Conservation (phyloP, 1,284 basidiomycete genomes). For the Ganoderma lingzhi region DNA sequence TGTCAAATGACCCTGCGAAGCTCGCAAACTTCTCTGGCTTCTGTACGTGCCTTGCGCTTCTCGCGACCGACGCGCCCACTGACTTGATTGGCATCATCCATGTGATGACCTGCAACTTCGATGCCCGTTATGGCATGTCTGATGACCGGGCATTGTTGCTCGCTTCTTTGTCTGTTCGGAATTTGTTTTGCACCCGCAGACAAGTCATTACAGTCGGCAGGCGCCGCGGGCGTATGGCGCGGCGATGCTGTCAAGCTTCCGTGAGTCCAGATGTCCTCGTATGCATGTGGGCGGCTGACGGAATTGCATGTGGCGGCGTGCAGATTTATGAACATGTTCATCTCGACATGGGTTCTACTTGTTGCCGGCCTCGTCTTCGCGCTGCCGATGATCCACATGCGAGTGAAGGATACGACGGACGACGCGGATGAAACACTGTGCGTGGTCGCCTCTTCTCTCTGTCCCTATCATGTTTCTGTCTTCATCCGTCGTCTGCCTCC, state of each 20-base stretch:
- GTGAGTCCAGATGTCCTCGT: conserved; percentile 36
- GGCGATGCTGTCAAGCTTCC: conserved; percentile 50
- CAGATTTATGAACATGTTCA: conserved; percentile 53
- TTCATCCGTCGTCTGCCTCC: background rate
- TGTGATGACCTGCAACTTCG: conserved; percentile 15
- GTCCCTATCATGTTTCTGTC: background rate
- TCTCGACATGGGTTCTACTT: conserved; percentile 53
- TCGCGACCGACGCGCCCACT: conserved; percentile 3
- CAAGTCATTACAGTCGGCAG: conserved; percentile 54
- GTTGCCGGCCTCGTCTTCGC: conserved; percentile 51
- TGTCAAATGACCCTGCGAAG: conserved; percentile 55
- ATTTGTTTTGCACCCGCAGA: conserved; percentile 38
- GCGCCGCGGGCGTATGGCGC: conserved; percentile 53
- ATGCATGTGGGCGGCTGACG: conserved; percentile 14
- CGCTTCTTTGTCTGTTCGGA: background rate
- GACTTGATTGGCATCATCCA: conserved; percentile 4
- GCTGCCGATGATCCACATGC: conserved; percentile 55
- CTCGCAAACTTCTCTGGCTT: conserved; percentile 58
- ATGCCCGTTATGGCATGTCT: background rate
- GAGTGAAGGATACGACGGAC: conserved; percentile 48
- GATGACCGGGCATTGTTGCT: background rate
- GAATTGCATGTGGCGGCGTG: background rate
- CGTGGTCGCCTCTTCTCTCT: conserved; percentile 18
- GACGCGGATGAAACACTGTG: conserved; percentile 41
- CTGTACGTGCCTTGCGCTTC: conserved; percentile 43